These are phyloP conservation scores for Calonectria multiphialidica DNA, from an alignment of 2,329 filamentous ascomycete genomes.

Conservation along the genomic window DNA sequence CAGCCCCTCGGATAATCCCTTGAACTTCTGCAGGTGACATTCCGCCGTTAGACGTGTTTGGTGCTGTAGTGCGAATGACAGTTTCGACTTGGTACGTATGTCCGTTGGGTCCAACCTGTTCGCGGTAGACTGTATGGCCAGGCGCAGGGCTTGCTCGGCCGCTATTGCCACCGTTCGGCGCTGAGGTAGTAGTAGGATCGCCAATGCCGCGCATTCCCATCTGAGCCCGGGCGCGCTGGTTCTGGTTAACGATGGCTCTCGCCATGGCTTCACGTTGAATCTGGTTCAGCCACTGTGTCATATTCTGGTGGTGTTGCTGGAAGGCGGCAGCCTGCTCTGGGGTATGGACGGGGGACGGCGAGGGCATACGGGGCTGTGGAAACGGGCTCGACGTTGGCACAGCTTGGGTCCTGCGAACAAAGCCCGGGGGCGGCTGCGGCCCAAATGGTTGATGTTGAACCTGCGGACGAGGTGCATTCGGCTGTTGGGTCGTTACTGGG, in stretches of 20 bases:
- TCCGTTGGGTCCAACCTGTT: constrained; percentile 49
- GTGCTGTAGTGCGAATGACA: constrained; percentile 40
- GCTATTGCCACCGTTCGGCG: constrained; percentile 34
- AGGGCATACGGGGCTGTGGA: constrained; percentile 47
- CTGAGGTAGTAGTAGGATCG: constrained; percentile 39
- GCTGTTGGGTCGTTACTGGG: constrained; percentile 39
- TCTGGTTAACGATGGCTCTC: constrained; percentile 56
- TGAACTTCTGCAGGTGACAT: constrained; percentile 59
- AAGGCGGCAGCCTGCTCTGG: constrained; percentile 47
- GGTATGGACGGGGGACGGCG: constrained; percentile 44
- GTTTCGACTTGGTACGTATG: constrained; percentile 52
- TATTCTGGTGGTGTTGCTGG: constrained; percentile 56
- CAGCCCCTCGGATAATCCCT: constrained; percentile 59
- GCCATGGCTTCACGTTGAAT: constrained; percentile 61
- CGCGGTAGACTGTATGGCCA: constrained; percentile 48
- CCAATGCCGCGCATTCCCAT: constrained; percentile 56
- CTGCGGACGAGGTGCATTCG: constrained; percentile 38
- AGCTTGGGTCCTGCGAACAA: constrained; percentile 46
- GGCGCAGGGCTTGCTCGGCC: constrained; percentile 49
- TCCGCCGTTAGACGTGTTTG: constrained; percentile 38
- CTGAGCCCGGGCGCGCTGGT: constrained; percentile 56
- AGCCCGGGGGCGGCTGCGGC: constrained; percentile 44
- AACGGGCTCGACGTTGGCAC: constrained; percentile 42
- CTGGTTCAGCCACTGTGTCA: constrained; percentile 60
- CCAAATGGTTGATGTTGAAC: constrained; percentile 38